Evolutionary conservation across 2,329 filamentous ascomycete species (phyloP).

Genomic region (Ceratocystis eucalypticola): DNA sequence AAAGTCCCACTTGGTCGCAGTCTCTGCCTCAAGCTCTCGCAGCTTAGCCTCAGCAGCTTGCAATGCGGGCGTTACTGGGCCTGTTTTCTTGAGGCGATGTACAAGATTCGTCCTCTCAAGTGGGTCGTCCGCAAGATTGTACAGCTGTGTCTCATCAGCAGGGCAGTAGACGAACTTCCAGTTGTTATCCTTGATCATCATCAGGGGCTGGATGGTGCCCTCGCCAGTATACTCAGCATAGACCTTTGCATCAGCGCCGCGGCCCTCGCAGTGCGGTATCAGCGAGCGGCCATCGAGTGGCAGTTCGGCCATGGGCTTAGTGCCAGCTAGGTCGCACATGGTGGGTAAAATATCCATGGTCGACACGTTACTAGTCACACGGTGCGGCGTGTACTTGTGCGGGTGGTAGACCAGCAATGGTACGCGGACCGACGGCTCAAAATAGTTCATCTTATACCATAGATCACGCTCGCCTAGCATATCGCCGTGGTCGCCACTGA

Average conservation of each 20-base stretch:
- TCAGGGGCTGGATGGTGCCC: constrained; percentile 73
- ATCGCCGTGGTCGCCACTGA: constrained; percentile 87
- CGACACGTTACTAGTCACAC: constrained; percentile 71
- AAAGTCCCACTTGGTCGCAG: constrained; percentile 66
- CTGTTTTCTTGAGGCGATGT: constrained; percentile 30
- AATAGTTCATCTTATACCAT: constrained; percentile 98
- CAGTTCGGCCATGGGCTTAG: constrained; percentile 53
- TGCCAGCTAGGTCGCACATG: constrained; percentile 68
- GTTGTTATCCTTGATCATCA: constrained; percentile 81
- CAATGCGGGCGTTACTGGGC: constrained; percentile 23
- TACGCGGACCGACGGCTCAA: constrained; percentile 79
- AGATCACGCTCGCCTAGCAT: constrained; percentile 87
- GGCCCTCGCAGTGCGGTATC: constrained; percentile 58
- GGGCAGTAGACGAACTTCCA: constrained; percentile 90
- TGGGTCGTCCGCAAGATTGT: constrained; percentile 63
- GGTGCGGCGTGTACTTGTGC: constrained; percentile 57
- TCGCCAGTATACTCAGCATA: constrained; percentile 92
- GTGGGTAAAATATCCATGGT: constrained; percentile 85
- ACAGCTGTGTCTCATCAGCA: constrained; percentile 72
- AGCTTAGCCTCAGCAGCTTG: constrained; percentile 38
- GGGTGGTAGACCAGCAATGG: constrained; percentile 78
- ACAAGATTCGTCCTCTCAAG: constrained; percentile 62
- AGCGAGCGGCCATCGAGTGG: constrained; percentile 78
- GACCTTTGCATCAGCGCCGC: constrained; percentile 62
- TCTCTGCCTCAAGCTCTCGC: constrained; percentile 59